Evolutionary conservation across 2,329 filamentous ascomycete genomes (phyloP).

Genomic region (Fusarium kyushuense): DNA sequence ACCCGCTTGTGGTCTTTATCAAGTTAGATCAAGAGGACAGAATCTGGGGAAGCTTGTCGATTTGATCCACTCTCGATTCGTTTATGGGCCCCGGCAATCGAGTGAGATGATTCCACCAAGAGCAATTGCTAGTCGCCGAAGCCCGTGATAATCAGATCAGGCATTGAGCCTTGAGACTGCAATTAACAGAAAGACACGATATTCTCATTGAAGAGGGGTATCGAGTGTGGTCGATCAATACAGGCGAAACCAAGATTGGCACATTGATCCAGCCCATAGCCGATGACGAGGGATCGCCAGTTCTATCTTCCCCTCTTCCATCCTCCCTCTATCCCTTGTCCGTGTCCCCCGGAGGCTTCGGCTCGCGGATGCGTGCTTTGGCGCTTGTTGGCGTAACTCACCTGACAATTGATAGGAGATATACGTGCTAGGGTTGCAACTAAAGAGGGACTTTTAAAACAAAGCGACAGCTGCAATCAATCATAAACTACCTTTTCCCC

Average conservation of each 20-base stretch:
- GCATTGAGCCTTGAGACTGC: background rate
- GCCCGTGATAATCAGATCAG: conserved; percentile 13
- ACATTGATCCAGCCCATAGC: conserved; percentile 23
- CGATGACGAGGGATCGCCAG: conserved; percentile 47
- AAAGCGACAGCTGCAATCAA: conserved; percentile 19
- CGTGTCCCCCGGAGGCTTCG: conserved; percentile 43
- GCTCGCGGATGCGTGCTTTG: conserved; percentile 43
- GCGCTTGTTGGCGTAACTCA: conserved; percentile 43
- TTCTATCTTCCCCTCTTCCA: conserved; percentile 26
- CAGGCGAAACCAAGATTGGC: conserved; percentile 26
- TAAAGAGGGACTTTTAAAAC: conserved; percentile 16
- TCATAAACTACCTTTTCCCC: conserved; percentile 13
- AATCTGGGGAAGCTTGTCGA: conserved; percentile 54
- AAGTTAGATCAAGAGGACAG: conserved; percentile 40
- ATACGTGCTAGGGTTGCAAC: background rate
- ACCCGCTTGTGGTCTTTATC: conserved; percentile 36
- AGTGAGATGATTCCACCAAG: conserved; percentile 33
- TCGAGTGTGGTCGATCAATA: conserved; percentile 32
- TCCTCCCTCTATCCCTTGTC: background rate
- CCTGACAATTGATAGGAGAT: conserved; percentile 38
- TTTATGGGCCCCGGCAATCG: conserved; percentile 28
- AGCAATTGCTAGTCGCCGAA: conserved; percentile 30
- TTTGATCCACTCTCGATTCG: conserved; percentile 45
- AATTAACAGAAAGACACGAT: background rate
- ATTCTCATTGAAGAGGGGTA: conserved; percentile 4